Evolutionary conservation across 2,329 filamentous ascomycete species (phyloP), one percentile per base, ranked within the genome.

Genomic region (Paecilomyces niveus): DNA sequence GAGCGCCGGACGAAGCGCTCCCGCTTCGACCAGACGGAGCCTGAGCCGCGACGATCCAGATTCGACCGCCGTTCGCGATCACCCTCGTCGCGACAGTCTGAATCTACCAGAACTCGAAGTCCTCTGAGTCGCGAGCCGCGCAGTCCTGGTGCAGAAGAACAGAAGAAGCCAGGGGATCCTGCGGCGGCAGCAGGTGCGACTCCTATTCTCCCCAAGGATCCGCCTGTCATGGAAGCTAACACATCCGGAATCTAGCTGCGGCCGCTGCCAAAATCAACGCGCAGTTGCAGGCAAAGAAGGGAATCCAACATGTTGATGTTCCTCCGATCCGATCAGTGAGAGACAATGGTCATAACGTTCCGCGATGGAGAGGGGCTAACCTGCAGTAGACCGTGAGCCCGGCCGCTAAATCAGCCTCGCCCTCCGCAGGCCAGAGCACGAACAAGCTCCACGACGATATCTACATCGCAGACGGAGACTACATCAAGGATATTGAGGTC

Each of bases 401-500:
- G 62, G 77, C 79, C 60, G 76, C 74, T 55, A 84, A 84, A 72
- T 83, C 85, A 53, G 78, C 82, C 21, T 78, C 81, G 26, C 77
- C 81, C 49, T 74, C 77, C 53, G 72, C 74, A 52, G 72, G 78
- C n/a, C 78, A 77, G 52, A 72, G 70, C 56, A 76, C 76, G 22
- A 80, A 81, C 49, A 85, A 85, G 61, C 83, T 95, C 74, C 91
- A 93, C 68, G 86, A 88, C 68, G 91, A 95, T 69, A 89, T 96
- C 73, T 97, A 97, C 72, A 89, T 96, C 67, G 89, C 92, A 62
- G 94, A 97, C 73, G 94, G 94, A 68, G 94, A 99, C 77, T 97
- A 90, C 74, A 97, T 99, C 78, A 94, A 95, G 76, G 94, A 99
- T 72, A 96, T 99, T 71, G 94, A 97, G 80, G 91, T 99, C 80